Evolutionary conservation across 208 protist genomes (phyloP).

Genomic region (Leishmania major): DNA sequence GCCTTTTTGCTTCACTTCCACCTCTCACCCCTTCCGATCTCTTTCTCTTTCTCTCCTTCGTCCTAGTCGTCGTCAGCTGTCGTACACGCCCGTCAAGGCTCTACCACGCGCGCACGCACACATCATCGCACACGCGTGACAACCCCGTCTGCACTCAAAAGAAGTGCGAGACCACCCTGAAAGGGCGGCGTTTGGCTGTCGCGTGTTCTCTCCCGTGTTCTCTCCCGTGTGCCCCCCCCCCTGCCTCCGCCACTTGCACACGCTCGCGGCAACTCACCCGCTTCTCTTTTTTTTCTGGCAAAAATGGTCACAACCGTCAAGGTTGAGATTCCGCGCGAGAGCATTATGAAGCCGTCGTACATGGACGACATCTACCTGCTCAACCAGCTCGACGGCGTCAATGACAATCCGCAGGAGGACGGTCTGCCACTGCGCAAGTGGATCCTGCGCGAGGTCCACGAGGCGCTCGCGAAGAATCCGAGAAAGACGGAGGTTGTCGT

Average conservation of each 20-base stretch:
- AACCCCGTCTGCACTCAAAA: background rate
- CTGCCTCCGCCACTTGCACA: background rate
- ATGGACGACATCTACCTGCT: slow-evolving; percentile 60
- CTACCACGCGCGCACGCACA: background rate
- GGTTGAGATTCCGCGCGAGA: slow-evolving; percentile 55
- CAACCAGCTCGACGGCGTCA: slow-evolving; percentile 68
- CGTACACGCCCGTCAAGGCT: too few relatives aligned
- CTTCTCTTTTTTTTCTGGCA: background rate
- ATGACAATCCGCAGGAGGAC: slow-evolving; percentile 74
- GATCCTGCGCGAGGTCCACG: slow-evolving; percentile 60
- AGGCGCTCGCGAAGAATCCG: slow-evolving; percentile 52
- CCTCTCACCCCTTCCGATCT: background rate
- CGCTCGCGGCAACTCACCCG: too few relatives aligned
- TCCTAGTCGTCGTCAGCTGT: background rate
- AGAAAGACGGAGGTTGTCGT: slow-evolving; percentile 50
- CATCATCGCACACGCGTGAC: background rate
- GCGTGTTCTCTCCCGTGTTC: too few relatives aligned
- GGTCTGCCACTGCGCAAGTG: slow-evolving; percentile 78
- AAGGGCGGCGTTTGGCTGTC: too few relatives aligned
- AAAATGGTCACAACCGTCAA: slow-evolving; percentile 39
- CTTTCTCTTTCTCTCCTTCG: background rate
- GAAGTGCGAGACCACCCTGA: background rate
- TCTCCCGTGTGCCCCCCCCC: too few relatives aligned
- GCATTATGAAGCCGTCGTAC: slow-evolving; percentile 50
- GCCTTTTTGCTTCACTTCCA: background rate